A percentile compares a stretch with the other conserved stretches of the same genome.
These are phyloP conservation scores for Butyriboletus loyo DNA, from an alignment of 768 basidiomycete genomes.

Conservation along the genomic window DNA sequence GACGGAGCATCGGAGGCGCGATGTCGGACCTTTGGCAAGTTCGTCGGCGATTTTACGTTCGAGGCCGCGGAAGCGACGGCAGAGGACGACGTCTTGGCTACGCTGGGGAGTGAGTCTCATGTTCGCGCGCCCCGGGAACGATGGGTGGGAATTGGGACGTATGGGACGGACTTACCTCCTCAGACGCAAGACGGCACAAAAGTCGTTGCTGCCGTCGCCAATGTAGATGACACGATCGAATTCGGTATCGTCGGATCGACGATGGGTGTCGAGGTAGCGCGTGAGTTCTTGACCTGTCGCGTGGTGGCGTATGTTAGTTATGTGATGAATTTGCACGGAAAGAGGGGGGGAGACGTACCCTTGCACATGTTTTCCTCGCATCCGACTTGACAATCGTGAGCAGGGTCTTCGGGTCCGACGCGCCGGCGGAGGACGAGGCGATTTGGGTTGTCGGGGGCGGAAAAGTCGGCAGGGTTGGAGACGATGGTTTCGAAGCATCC, in stretches of 20 bases:
- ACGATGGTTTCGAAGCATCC: slow-evolving; percentile 78
- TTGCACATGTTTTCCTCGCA: slow-evolving; percentile 99
- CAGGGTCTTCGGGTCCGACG: slow-evolving; percentile 71
- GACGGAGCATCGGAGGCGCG: slow-evolving; percentile 68
- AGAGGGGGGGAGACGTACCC: slow-evolving; percentile 41
- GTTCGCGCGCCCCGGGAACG: background rate
- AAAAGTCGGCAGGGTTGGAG: slow-evolving; percentile 91
- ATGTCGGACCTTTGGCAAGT: slow-evolving; percentile 39
- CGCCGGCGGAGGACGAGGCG: slow-evolving; percentile 74
- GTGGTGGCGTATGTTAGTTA: background rate
- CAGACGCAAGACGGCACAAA: slow-evolving; percentile 85
- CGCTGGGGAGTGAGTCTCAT: background rate
- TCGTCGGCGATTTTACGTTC: slow-evolving; percentile 76
- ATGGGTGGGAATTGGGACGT: background rate
- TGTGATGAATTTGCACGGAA: background rate
- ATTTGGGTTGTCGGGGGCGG: slow-evolving; percentile 51
- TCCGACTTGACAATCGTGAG: slow-evolving; percentile 82
- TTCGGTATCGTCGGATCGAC: slow-evolving; percentile 43
- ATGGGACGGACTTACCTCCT: slow-evolving; percentile 45
- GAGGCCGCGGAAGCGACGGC: slow-evolving; percentile 74
- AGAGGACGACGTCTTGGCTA: slow-evolving; percentile 82
- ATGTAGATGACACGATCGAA: slow-evolving; percentile 86
- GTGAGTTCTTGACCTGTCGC: slow-evolving; percentile 87
- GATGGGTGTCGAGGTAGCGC: slow-evolving; percentile 56
- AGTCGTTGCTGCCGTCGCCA: slow-evolving; percentile 95